Evolutionary conservation across 768 basidiomycete species (phyloP), one percentile per base, ranked within the genome.

Genomic region (Auriculariales sp.): DNA sequence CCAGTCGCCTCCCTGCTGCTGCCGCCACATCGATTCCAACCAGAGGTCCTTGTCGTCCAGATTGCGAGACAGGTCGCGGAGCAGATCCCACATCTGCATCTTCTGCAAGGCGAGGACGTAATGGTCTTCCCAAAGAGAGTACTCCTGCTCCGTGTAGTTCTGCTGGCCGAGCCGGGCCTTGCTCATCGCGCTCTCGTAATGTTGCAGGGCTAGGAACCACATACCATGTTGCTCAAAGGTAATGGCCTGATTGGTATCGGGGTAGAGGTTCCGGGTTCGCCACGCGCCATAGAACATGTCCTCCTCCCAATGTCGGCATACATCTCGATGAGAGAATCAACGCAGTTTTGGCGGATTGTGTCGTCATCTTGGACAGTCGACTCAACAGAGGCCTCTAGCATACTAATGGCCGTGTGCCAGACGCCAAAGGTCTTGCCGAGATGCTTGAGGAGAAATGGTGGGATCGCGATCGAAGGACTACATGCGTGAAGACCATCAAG

Each of bases 71-170:
- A 99, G 76, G 48, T 99, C 95, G 54, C 86, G 78, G 3, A 99
- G 73, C 19, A 85, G 77, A 52, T 99, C 95, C 95, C 95, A 99
- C 54, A 95, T 87, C 61, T 98, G 95, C 15, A 99, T 70, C 64
- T 99, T 99, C 67, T 94, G 89, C 0, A 91, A 83, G 1, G 92
- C 76, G 6, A 93, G 68, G 52, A 99, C 86, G 94, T 95, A 99
- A 62, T 99, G 95, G 62, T 99, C 95, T 59, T 99, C 95, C 95
- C 95, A 99, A 17, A 99, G 70, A 58, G 87, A 91, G 62, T 93
- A 97, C 63, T 99, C 95, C 1, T 84, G 73, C 63, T 99, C 95
- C 11, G 86, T 83, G 68, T 93, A 98, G 1, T 92, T 81, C 48
- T 95, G 78, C 4, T 75, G 68, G 3, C 90, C 89, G 3, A 76